A percentile compares a stretch with the other conserved stretches of the same genome.
phyloP scores from a whole-genome alignment of 441 rosid species.

The Corymbia calophylla region DNA sequence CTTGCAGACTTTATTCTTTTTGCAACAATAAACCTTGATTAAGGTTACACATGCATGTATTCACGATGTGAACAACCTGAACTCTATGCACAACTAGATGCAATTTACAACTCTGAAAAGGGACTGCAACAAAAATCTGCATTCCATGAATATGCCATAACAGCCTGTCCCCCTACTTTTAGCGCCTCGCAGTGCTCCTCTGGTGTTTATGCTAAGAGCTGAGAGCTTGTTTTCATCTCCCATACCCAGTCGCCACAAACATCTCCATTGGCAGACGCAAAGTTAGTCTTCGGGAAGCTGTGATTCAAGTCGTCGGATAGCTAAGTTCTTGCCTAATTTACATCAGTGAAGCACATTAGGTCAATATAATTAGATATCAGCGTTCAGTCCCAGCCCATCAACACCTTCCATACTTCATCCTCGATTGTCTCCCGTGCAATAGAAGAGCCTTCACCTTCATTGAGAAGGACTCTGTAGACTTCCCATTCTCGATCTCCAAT shows the following conservation, averaged over 20 bases:
- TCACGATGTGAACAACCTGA: background rate
- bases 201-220: background rate
- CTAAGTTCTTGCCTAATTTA: slow-evolving; percentile 6
- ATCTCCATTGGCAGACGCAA: background rate
- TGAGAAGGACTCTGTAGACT: slow-evolving; percentile 78
- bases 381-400: slow-evolving; percentile 80
- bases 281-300: background rate
- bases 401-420: slow-evolving; percentile 70
- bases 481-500: slow-evolving; percentile 83
- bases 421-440: slow-evolving; percentile 44
- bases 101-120: background rate
- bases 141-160: background rate
- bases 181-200: background rate
- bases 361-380: background rate
- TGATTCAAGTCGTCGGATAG: background rate
- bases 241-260: background rate
- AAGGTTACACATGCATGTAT: background rate
- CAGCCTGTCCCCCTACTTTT: background rate
- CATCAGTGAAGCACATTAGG: background rate
- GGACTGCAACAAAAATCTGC: background rate
- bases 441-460: slow-evolving; percentile 57
- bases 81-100: background rate
- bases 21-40: background rate
- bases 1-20: background rate
- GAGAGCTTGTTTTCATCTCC: background rate